phyloP scores from a whole-genome alignment of 345 rosid genomes.

The Mallotus nudiflorus region DNA sequence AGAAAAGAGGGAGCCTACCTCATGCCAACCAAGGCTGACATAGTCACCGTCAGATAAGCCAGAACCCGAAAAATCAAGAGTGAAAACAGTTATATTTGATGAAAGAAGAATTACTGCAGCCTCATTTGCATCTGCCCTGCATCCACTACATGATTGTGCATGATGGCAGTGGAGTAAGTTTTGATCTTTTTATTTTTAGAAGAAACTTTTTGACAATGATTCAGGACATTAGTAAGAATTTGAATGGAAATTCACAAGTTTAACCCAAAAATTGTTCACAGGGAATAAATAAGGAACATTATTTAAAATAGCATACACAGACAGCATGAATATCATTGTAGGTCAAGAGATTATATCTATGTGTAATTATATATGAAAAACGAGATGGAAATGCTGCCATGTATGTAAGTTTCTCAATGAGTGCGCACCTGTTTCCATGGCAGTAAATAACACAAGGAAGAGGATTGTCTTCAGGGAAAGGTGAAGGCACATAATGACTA shows the following conservation, averaged over 20 bases:
- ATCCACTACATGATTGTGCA: conserved; percentile 30
- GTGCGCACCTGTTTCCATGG: conserved; percentile 36
- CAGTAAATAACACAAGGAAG: conserved; percentile 42
- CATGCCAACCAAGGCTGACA: conserved; percentile 45
- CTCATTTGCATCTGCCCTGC: conserved; percentile 39
- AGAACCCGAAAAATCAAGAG: conserved; percentile 39
- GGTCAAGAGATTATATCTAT: neutral
- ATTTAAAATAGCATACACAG: neutral
- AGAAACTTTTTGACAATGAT: conserved; percentile 10
- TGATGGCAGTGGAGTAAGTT: conserved; percentile 25
- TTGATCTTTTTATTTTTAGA: conserved; percentile 8
- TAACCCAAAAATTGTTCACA: neutral
- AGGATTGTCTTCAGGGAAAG: conserved; percentile 28
- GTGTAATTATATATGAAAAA: neutral
- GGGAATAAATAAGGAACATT: neutral
- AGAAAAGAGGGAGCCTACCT: conserved; percentile 22
- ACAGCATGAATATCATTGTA: neutral
- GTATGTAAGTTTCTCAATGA: neutral
- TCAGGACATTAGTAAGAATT: neutral
- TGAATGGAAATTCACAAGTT: neutral
- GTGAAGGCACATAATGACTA: conserved; percentile 35
- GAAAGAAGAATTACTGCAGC: conserved; percentile 41
- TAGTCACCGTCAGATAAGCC: conserved; percentile 41
- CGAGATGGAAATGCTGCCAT: neutral
- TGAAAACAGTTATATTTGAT: conserved; percentile 36